Conservation (phyloP, 177 flowering plant species). For the Vitis hybrid region DNA sequence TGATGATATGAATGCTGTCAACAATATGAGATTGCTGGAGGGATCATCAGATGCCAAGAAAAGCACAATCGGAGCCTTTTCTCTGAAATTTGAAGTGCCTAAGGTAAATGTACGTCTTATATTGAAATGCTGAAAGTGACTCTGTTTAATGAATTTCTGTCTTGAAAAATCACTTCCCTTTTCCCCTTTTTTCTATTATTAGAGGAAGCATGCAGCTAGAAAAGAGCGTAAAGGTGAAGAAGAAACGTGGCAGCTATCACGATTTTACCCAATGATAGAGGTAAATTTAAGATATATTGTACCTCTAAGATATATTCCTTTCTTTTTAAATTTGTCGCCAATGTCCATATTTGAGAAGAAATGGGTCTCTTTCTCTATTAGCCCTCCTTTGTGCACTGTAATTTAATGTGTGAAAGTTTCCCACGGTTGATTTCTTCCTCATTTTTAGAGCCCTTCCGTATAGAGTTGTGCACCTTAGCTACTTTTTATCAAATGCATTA, state of each 20-base stretch:
- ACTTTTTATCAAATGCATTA: no score
- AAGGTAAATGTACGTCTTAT: conserved; percentile 46
- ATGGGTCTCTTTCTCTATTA: no score
- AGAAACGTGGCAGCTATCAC: conserved; percentile 83
- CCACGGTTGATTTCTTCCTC: no score
- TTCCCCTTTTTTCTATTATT: conserved; percentile 4
- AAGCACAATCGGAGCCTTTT: conserved; percentile 53
- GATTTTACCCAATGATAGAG: conserved; percentile 96
- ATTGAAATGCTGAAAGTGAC: background rate
- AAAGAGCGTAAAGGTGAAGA: conserved; percentile 79
- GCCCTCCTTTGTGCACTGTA: no score
- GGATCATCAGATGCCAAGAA: conserved; percentile 66
- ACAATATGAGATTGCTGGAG: conserved; percentile 69
- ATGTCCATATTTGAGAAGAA: no score
- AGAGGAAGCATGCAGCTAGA: conserved; percentile 82
- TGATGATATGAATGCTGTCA: conserved; percentile 86
- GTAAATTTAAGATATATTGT: conserved; percentile 30
- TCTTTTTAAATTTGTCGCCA: background rate
- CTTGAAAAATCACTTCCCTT: background rate
- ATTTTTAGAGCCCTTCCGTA: no score
- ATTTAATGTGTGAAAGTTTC: no score
- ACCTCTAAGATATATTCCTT: background rate
- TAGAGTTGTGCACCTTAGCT: no score
- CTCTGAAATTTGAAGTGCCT: conserved; percentile 79
- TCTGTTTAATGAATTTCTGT: background rate